Base-by-base conservation (phyloP, 768 basidiomycete genomes). In the Suillus discolor region DNA sequence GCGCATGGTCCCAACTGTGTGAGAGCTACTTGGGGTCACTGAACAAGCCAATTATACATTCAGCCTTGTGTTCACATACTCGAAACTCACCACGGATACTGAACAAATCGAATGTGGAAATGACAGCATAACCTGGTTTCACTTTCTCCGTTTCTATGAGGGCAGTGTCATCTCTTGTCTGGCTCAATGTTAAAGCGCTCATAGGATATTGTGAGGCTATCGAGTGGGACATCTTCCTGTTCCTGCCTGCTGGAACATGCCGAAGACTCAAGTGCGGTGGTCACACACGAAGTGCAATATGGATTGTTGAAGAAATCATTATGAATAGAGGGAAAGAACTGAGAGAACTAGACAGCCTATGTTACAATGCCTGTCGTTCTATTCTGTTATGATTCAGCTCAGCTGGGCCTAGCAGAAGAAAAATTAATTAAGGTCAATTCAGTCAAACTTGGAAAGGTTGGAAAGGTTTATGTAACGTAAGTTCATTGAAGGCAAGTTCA, bases 91-190 rank as follows among this genome's bases (percentile, higher is more conserved):
- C 92, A 66, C 95, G 95, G 67, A 96, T 91, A 71, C 90, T 92
- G 81, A 97, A 96, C 62, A 97, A 81, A 76, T 97, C 96, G 73
- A 96, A 97, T 1, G 95, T 89, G 1, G 93, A 94, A 62, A 97
- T 96, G 68, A 96, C 95, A 6, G 94, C 95, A 81, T 96, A 94
- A 62, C 93, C 89, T 16, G 87, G 83, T 34, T 80, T 77, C 44
- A 76, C 68, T 4, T 68, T 12, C 57, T 68, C 65, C 6, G 62
- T n/a, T 44, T 68, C 70, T 25, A 62, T 59, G 6, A 65, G 63
- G 6, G 61, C 42, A 15, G 67, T 63, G 9, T 28, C 4, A 1
- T 72, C 65, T 28, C 36, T 64, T 47, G 55, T 8, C 7, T 62
- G 51, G 31, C 51, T 63, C 0, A 65, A 47, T 0, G 64, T 3